These are phyloP conservation scores for Panellus pusillus DNA, from an alignment of 768 basidiomycete genomes.

Conservation along the genomic window DNA sequence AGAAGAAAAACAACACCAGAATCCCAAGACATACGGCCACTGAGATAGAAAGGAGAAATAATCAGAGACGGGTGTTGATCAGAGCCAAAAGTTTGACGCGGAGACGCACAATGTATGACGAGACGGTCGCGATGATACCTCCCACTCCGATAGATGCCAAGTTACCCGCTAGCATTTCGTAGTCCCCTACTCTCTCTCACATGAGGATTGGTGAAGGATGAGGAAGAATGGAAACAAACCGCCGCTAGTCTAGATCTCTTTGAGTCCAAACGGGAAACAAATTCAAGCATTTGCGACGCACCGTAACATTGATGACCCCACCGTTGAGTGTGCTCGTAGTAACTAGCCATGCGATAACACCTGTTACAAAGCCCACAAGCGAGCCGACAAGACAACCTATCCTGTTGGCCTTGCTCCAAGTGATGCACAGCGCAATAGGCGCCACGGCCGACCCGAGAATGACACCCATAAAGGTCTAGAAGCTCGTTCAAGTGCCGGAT, in stretches of 20 bases:
- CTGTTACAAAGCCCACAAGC: conserved; percentile 65
- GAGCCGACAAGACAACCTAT: conserved; percentile 80
- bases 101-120: conserved; percentile 61
- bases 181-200: conserved; percentile 45
- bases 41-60: conserved; percentile 24
- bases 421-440: conserved; percentile 82
- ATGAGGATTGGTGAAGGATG: not conserved
- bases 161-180: conserved; percentile 84
- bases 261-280: conserved; percentile 1
- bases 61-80: not conserved
- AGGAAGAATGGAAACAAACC: conserved; percentile 13
- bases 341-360: conserved; percentile 83
- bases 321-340: conserved; percentile 71
- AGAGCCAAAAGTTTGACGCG: not conserved
- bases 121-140: conserved; percentile 66
- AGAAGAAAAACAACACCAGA: no score
- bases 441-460: conserved; percentile 84
- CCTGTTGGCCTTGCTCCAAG: conserved; percentile 85
- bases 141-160: conserved; percentile 82
- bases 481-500: not conserved
- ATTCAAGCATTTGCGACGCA: conserved; percentile 28
- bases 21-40: conserved; percentile 47
- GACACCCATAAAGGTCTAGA: conserved; percentile 84
- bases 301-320: conserved; percentile 68
- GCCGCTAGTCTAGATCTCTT: conserved; percentile 28